Evolutionary conservation across 306 rosid genomes (phyloP), one percentile per base, ranked within the genome.

Genomic region (Pyrus communis): DNA sequence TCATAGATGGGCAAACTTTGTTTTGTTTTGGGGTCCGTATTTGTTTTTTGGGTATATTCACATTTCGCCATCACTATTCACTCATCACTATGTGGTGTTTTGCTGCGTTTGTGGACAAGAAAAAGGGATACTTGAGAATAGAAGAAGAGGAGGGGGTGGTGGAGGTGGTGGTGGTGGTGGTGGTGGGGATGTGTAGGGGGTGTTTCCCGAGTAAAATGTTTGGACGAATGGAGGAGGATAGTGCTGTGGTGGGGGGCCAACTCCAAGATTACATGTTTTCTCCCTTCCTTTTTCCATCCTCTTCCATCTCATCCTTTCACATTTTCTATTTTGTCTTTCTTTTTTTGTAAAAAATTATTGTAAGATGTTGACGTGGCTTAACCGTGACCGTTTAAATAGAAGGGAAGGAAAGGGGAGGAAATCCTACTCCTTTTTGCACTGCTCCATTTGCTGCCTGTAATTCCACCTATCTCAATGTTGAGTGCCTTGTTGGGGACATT

Each of bases 241-340:
- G 87, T 85, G 91, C 84, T 84, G 89, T 87, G 85, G 88, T 84
- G 93, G 88, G 84, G 84, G 40, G 78, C 81, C 80, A 67, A 51
- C 69, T 76, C 77, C 76, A 79, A 35, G 76, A 64, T 25, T 73
- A 73, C 86, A 81, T 89, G 83, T 83, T 55, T 5, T 31, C 4
- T 31, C 5, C 4, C 6, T 1, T 31, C 6, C 1, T 31, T 0
- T 31, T 31, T 31, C 4, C 6, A 31, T 31, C 35, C 1, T 5
- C 1, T 31, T 31, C 5, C 35, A 31, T 31, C 35, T 31, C 1
- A 0, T 31, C 6, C 6, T 31, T 1, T 31, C 4, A 31, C 35
- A 4, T 4, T 31, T 5, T 31, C 6, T 31, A 31, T 31, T 31
- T 31, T 31, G 1, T 31, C 6, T 31, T 31, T 31, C 5, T 4